Evolutionary conservation across 2,329 filamentous ascomycete species (phyloP), one percentile per base, ranked within the genome.

Genomic region (Cladosporium phlei): DNA sequence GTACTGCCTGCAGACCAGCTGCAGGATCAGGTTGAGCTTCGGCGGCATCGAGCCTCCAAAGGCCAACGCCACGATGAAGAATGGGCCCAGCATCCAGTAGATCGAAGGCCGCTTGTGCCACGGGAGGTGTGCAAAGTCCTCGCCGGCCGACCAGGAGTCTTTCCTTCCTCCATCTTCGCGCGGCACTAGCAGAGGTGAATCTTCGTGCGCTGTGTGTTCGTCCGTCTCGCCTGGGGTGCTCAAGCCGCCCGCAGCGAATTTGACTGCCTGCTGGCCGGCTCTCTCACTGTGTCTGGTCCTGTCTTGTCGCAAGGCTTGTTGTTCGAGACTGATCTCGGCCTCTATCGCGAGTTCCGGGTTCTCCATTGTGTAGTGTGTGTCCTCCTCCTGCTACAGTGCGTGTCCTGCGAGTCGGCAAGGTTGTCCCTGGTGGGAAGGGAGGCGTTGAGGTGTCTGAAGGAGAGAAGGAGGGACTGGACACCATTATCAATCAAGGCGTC

Each of bases 21-120:
- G 78, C 51, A 95, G 75, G 52, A 95, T 88, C 67, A 96, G 70
- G 60, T 95, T 95, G 52, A 95, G 75, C 64, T 86, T 93, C 8
- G 91, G 90, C 7, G 96, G 87, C 6, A 93, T 73, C 5, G 87
- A 79, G 47, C 88, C 88, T 24, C 91, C 93, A 65, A 93, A 91
- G 0, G 90, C 89, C 45, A 94, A 72, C 0, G 88, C 88, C 62
- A 88, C 91, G 34, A 95, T 67, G 47, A 86, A 75, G 66, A 90
- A 93, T 1, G 89, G 86, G 0, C 78, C 80, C 6, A 97, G 66
- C 4, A 97, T 74, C 87, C 89, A 97, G 66, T 76, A 87, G 43
- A 94, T 79, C 37, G 80, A 83, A 11, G 84, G 83, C 54, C 63
- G 71, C 52, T 70, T 76, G 72, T 80, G 81, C 79, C 79, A 82